phyloP scores from a whole-genome alignment of 2,329 filamentous ascomycete species.

The Rasamsonia emersonii region DNA sequence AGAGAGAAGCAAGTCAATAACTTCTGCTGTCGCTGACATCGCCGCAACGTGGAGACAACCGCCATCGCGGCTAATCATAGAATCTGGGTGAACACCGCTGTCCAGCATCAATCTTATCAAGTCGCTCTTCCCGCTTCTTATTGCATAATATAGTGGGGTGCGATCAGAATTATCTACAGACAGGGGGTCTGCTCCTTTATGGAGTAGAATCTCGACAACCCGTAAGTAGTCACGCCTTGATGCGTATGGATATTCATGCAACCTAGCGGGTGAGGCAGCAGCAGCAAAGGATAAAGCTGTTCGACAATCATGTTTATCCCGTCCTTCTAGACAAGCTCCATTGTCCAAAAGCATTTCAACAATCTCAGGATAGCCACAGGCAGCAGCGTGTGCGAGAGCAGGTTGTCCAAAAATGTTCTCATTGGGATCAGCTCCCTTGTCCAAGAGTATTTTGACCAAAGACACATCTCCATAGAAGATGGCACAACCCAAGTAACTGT shows the following conservation, averaged over 20 bases:
- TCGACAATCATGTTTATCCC: neutral
- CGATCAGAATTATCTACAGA: conserved; percentile 12
- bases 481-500: neutral
- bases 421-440: conserved; percentile 4
- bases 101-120: neutral
- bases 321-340: neutral
- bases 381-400: neutral
- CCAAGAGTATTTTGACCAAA: conserved; percentile 5
- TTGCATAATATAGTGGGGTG: conserved; percentile 13
- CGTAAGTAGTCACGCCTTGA: neutral
- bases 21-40: neutral
- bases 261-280: neutral
- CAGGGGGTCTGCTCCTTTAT: conserved; percentile 14
- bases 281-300: neutral
- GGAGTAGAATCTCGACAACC: neutral
- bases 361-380: conserved; percentile 1
- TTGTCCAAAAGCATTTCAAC: conserved; percentile 1
- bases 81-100: neutral
- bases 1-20: neutral
- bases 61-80: neutral
- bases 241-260: neutral
- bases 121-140: neutral
- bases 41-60: neutral
- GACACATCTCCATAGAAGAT: neutral
- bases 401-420: neutral